These are phyloP conservation scores for Vaccinium corymbosum DNA, from an alignment of 148 eudicot genomes.

Conservation along the genomic window DNA sequence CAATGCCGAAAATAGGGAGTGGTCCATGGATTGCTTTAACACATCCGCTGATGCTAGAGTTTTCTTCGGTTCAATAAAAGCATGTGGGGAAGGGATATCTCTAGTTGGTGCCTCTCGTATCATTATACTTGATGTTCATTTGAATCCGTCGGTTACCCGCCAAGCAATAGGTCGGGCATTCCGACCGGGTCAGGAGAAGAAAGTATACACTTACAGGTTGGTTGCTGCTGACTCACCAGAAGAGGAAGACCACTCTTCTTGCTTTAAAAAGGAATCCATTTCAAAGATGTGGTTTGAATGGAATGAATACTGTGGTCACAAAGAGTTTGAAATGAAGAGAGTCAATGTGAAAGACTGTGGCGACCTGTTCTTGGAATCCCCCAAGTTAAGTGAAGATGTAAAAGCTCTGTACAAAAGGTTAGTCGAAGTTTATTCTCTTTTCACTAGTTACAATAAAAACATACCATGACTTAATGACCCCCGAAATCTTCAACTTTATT, in stretches of 20 bases:
- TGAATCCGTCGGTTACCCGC: constrained; percentile 88
- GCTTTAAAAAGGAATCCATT: constrained; percentile 78
- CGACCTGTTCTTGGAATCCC: constrained; percentile 62
- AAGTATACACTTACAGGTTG: constrained; percentile 62
- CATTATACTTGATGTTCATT: constrained; percentile 74
- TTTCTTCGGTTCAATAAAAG: constrained; percentile 87
- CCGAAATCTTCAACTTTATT: neutral
- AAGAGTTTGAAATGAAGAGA: constrained; percentile 52
- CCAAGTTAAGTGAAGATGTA: constrained; percentile 50
- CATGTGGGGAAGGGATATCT: constrained; percentile 96
- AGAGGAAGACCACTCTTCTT: constrained; percentile 70
- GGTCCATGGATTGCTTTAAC: constrained; percentile 72
- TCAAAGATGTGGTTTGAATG: constrained; percentile 96
- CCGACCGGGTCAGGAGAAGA: constrained; percentile 81
- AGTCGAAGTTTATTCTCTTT: constrained; percentile 12
- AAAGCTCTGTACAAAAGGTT: constrained; percentile 61
- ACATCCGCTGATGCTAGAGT: constrained; percentile 68
- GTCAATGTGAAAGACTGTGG: constrained; percentile 54
- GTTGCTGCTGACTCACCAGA: constrained; percentile 81
- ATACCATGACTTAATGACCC: neutral
- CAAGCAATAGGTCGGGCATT: constrained; percentile 97
- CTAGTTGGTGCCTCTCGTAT: constrained; percentile 92
- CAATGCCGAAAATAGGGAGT: constrained; percentile 52
- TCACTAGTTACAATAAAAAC: neutral
- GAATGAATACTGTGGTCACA: constrained; percentile 49